These are phyloP conservation scores for Lasiodiplodia theobromae DNA, from an alignment of 2,329 filamentous ascomycete species.

Conservation along the genomic window DNA sequence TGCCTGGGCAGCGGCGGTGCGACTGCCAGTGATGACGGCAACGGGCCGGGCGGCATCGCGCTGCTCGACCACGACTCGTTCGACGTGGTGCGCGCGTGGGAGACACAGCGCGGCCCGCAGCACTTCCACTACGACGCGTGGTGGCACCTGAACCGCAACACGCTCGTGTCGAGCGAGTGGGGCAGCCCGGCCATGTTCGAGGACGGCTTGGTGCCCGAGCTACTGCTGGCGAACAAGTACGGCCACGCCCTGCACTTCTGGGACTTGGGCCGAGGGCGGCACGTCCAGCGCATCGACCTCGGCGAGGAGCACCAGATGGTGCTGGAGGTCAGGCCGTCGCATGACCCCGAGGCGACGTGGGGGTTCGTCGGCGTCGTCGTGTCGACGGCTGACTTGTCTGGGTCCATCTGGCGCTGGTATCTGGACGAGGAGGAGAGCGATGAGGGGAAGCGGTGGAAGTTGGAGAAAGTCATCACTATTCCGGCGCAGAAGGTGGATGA, in stretches of 20 bases:
- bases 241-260: constrained; percentile 11
- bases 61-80: constrained; percentile 14
- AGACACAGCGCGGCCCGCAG: constrained; percentile 9
- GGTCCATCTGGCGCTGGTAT: constrained; percentile 7
- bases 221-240: background rate
- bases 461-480: constrained; percentile 4
- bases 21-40: background rate
- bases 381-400: background rate
- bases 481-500: constrained; percentile 5
- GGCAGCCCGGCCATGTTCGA: background rate
- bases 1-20: background rate
- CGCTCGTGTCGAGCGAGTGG: constrained; percentile 15
- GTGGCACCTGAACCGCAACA: constrained; percentile 16
- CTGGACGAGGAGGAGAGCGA: background rate
- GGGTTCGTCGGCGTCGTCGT: constrained; percentile 8
- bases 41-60: constrained; percentile 3
- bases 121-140: constrained; percentile 15
- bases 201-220: constrained; percentile 3
- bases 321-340: constrained; percentile 5
- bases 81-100: constrained; percentile 2
- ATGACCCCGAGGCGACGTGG: constrained; percentile 6
- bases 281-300: background rate
- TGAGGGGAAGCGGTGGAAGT: background rate
- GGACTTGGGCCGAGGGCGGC: background rate
- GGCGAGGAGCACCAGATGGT: constrained; percentile 14